phyloP scores from a whole-genome alignment of 2,329 filamentous ascomycete genomes.

The Thielaviopsis populi region DNA sequence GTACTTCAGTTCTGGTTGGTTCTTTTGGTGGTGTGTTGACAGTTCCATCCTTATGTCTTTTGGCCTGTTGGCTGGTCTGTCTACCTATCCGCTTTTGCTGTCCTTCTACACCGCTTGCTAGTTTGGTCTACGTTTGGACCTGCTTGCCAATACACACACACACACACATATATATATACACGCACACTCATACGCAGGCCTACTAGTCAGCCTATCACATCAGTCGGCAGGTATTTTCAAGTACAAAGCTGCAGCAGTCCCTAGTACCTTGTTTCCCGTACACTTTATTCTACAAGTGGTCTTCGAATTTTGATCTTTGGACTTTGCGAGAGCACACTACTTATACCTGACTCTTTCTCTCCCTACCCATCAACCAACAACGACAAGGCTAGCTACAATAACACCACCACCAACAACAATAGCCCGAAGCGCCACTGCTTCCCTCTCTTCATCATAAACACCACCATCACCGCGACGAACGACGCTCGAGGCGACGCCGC shows the following conservation, averaged over 20 bases:
- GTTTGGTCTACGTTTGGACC: background rate
- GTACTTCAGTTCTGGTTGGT: background rate
- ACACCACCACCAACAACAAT: background rate
- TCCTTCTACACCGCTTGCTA: background rate
- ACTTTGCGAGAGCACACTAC: background rate
- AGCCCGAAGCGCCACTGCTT: background rate
- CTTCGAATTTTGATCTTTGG: background rate
- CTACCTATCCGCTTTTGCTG: background rate
- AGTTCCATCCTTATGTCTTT: background rate
- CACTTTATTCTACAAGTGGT: background rate
- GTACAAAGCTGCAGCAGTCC: background rate
- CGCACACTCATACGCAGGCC: background rate
- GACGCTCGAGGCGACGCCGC: background rate
- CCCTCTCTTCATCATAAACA: constrained; percentile 1
- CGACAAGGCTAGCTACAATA: background rate
- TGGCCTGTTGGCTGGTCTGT: background rate
- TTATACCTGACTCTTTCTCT: background rate
- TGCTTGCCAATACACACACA: background rate
- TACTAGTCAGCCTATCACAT: background rate
- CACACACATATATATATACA: background rate
- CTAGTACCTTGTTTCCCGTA: background rate
- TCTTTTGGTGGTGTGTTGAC: background rate
- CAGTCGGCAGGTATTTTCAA: background rate
- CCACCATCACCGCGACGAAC: constrained; percentile 7
- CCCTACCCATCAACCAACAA: background rate